Percentiles rank a stretch among this genome's conserved stretches.
Evolutionary conservation across 106 monocot species (phyloP).

Genomic region (Dendrobium officinale): DNA sequence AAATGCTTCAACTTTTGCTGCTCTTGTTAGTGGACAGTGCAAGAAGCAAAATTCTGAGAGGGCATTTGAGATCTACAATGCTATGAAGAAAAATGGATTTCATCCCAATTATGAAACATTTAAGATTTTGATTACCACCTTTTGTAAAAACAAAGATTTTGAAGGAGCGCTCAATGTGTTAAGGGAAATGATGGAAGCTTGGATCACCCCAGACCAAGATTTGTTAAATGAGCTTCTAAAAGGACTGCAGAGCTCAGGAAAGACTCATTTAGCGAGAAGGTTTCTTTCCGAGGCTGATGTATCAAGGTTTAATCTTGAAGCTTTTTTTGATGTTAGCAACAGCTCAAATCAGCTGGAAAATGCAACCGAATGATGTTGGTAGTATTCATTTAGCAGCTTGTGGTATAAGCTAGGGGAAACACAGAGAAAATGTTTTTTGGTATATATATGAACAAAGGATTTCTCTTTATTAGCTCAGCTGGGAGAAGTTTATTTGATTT

Average conservation of each 20-base stretch:
- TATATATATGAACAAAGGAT: neutral
- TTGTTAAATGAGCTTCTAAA: constrained; percentile 47
- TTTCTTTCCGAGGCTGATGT: constrained; percentile 25
- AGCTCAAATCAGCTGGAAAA: too few species aligned
- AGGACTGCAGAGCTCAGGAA: constrained; percentile 38
- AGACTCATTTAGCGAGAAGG: constrained; percentile 16
- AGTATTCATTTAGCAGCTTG: neutral
- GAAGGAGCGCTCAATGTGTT: constrained; percentile 63
- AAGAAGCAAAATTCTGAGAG: constrained; percentile 88
- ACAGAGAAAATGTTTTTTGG: neutral
- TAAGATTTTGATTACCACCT: constrained; percentile 51
- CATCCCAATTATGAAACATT: constrained; percentile 48
- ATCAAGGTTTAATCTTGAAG: constrained; percentile 31
- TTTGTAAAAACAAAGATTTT: constrained; percentile 67
- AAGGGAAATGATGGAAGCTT: constrained; percentile 58
- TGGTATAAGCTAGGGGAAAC: neutral
- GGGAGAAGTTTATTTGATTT: neutral
- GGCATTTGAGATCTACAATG: constrained; percentile 76
- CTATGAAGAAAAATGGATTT: constrained; percentile 65
- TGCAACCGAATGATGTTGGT: neutral
- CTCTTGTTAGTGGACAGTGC: constrained; percentile 72
- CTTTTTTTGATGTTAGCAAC: constrained; percentile 10
- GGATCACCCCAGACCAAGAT: constrained; percentile 44
- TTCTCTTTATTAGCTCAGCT: neutral
- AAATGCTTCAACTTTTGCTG: constrained; percentile 65